phyloP scores from a whole-genome alignment of 2,329 filamentous ascomycete genomes.

The Epichloe bromicola region DNA sequence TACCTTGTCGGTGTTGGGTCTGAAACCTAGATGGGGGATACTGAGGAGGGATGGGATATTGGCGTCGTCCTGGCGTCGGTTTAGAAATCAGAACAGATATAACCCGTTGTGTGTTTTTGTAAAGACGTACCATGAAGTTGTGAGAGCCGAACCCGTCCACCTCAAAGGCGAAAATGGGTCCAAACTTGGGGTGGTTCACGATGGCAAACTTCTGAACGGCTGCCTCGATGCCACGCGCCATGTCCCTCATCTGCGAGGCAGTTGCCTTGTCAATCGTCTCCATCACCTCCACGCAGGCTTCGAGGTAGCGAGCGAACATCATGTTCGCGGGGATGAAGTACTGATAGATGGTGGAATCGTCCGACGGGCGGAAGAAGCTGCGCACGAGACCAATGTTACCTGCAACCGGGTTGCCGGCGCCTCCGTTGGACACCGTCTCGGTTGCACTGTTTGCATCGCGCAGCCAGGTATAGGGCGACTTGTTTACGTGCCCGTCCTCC shows the following conservation, averaged over 20 bases:
- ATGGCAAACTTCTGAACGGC: constrained; percentile 60
- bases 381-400: constrained; percentile 70
- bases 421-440: constrained; percentile 67
- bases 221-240: constrained; percentile 44
- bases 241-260: constrained; percentile 40
- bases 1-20: constrained; percentile 41
- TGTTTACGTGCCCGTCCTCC: constrained; percentile 39
- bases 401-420: constrained; percentile 68
- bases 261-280: constrained; percentile 34
- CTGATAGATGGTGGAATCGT: constrained; percentile 75
- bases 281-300: constrained; percentile 33
- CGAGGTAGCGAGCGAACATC: constrained; percentile 59
- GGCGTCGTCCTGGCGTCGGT: constrained; percentile 35
- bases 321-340: constrained; percentile 86
- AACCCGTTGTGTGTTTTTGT: neutral
- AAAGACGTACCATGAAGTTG: constrained; percentile 38
- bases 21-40: constrained; percentile 45
- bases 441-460: constrained; percentile 60
- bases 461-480: constrained; percentile 61
- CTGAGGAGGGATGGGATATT: constrained; percentile 51
- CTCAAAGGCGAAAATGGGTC: constrained; percentile 55
- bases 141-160: constrained; percentile 53
- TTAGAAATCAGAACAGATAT: neutral
- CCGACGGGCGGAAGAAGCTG: constrained; percentile 79
- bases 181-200: constrained; percentile 45